A percentile compares a stretch with the other conserved stretches of the same genome.
Evolutionary conservation across 2,329 filamentous ascomycete genomes (phyloP).

Genomic region (Ilyonectria mors-panacis): DNA sequence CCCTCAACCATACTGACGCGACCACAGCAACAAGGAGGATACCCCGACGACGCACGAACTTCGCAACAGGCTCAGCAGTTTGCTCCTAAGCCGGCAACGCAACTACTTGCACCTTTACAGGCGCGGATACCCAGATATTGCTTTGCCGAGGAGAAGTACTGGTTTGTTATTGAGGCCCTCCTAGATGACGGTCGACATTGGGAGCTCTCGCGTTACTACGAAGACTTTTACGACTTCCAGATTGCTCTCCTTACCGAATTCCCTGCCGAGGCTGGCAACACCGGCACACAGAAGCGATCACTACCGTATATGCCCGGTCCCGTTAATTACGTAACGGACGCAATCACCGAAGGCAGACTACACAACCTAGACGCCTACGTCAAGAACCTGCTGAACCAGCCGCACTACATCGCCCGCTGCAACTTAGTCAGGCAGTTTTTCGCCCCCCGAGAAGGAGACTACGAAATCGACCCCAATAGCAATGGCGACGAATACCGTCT

Average conservation of each 20-base stretch:
- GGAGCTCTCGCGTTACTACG: conserved; percentile 95
- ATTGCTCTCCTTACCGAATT: conserved; percentile 94
- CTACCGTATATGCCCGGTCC: conserved; percentile 98
- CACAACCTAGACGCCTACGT: conserved; percentile 97
- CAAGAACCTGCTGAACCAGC: conserved; percentile 88
- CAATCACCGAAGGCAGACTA: conserved; percentile 92
- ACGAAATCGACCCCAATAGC: conserved; percentile 85
- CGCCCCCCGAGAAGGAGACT: conserved; percentile 89
- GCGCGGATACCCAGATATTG: conserved; percentile 94
- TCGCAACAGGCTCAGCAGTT: conserved; percentile 56
- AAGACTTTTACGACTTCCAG: conserved; percentile 99
- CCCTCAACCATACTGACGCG: neutral
- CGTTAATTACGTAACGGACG: conserved; percentile 97
- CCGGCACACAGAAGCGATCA: conserved; percentile 82
- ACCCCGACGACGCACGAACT: conserved; percentile 43
- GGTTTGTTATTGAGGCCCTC: conserved; percentile 95
- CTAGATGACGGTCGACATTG: conserved; percentile 93
- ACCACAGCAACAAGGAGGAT: conserved; percentile 49
- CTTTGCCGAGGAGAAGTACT: conserved; percentile 98
- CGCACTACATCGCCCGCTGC: conserved; percentile 86
- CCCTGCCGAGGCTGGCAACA: conserved; percentile 92
- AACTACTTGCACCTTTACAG: conserved; percentile 81
- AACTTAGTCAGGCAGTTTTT: conserved; percentile 92
- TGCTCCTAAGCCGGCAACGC: conserved; percentile 60
- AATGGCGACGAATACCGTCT: conserved; percentile 85